Evolutionary conservation across 2,329 filamentous ascomycete species (phyloP).

Genomic region (Colletotrichum zoysiae): DNA sequence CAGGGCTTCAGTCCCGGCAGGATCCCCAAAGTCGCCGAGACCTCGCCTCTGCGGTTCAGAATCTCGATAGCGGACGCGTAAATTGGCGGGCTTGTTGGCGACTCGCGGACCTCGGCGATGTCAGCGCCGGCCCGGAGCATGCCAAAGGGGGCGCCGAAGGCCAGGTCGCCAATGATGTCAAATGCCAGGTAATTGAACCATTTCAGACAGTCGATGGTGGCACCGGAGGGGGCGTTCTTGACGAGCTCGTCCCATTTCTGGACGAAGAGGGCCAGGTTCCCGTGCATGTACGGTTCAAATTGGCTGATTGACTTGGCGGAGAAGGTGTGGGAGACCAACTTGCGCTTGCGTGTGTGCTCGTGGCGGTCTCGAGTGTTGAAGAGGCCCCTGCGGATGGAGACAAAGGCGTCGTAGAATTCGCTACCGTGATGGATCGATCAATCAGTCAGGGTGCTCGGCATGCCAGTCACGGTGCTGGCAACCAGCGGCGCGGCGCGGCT

Average conservation of each 20-base stretch:
- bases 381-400: constrained; percentile 85
- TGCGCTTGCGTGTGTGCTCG: constrained; percentile 90
- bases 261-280: constrained; percentile 81
- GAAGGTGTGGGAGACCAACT: constrained; percentile 90
- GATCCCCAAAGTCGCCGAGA: constrained; percentile 83
- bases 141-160: constrained; percentile 43
- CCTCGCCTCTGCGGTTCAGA: constrained; percentile 87
- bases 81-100: constrained; percentile 70
- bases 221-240: constrained; percentile 49
- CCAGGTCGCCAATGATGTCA: constrained; percentile 45
- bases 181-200: constrained; percentile 41
- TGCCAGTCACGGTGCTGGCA: not conserved
- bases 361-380: constrained; percentile 89
- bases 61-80: constrained; percentile 88
- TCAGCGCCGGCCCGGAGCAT: constrained; percentile 42
- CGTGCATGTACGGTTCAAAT: constrained; percentile 90
- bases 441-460: constrained; percentile 2
- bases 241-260: constrained; percentile 76
- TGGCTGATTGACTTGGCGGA: constrained; percentile 83
- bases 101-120: constrained; percentile 48
- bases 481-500: not conserved
- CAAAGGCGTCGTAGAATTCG: constrained; percentile 92
- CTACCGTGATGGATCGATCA: constrained; percentile 53
- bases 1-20: constrained; percentile 81
- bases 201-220: constrained; percentile 73